Evolutionary conservation across 2,329 filamentous ascomycete genomes (phyloP).

Genomic region (Exophiala sp.): DNA sequence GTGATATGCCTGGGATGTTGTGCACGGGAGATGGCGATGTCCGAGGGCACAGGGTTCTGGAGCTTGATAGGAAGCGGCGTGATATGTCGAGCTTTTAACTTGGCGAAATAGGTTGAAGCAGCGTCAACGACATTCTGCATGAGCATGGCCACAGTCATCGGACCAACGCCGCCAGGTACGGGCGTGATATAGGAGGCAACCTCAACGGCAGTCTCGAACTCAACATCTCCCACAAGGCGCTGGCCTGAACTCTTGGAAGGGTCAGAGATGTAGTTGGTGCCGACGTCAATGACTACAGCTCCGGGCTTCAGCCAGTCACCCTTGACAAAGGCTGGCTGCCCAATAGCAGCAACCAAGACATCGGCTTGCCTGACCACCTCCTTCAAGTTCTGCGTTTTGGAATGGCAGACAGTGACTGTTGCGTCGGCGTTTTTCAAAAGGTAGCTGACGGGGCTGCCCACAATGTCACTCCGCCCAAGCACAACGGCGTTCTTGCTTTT

Average conservation of each 20-base stretch:
- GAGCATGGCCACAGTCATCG: slow-evolving; percentile 98
- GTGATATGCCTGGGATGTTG: slow-evolving; percentile 92
- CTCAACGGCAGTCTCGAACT: slow-evolving; percentile 75
- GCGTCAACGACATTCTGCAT: slow-evolving; percentile 91
- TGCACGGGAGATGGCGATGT: slow-evolving; percentile 83
- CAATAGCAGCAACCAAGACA: slow-evolving; percentile 86
- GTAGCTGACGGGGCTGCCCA: slow-evolving; percentile 94
- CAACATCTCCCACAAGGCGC: slow-evolving; percentile 89
- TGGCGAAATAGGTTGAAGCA: slow-evolving; percentile 72
- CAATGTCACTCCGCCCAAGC: slow-evolving; percentile 90
- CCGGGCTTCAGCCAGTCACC: slow-evolving; percentile 94
- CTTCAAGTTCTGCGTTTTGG: slow-evolving; percentile 68
- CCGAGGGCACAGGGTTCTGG: slow-evolving; percentile 77
- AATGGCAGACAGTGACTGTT: slow-evolving; percentile 94
- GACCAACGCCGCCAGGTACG: slow-evolving; percentile 91
- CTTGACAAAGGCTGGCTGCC: slow-evolving; percentile 78
- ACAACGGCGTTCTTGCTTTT: slow-evolving; percentile 92
- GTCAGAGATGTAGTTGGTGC: slow-evolving; percentile 92
- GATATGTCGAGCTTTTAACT: slow-evolving; percentile 72
- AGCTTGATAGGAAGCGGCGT: slow-evolving; percentile 78
- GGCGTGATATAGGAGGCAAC: slow-evolving; percentile 92
- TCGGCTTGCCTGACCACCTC: slow-evolving; percentile 76
- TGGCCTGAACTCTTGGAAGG: slow-evolving; percentile 85
- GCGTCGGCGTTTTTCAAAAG: slow-evolving; percentile 92
- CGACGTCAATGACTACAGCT: slow-evolving; percentile 93